Percentiles rank a stretch among this genome's conserved stretches.
phyloP scores from a whole-genome alignment of 352 stramenopile species.

The Albugo candida region DNA sequence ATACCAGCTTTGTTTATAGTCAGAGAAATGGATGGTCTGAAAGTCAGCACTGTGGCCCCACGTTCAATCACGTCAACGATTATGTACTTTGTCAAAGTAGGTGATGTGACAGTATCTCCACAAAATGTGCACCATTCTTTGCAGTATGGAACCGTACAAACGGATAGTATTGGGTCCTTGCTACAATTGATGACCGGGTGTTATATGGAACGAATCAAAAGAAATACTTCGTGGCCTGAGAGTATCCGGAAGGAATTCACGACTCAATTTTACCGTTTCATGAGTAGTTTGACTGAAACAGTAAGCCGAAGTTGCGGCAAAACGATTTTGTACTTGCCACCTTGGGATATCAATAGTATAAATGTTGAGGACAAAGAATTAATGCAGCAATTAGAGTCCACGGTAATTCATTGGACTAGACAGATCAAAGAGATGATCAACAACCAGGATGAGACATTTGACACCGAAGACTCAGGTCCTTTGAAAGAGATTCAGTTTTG shows the following conservation, averaged over 20 bases:
- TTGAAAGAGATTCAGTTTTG: constrained; percentile 94
- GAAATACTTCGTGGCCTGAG: constrained; percentile 79
- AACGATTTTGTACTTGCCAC: constrained; percentile 85
- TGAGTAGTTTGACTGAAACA: constrained; percentile 88
- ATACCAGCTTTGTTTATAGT: constrained; percentile 47
- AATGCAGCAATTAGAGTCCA: constrained; percentile 90
- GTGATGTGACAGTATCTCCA: constrained; percentile 37
- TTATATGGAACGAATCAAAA: constrained; percentile 60
- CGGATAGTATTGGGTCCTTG: constrained; percentile 57
- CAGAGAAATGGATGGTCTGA: constrained; percentile 22
- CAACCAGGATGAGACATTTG: constrained; percentile 85
- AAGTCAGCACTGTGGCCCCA: constrained; percentile 34
- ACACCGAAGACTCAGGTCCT: constrained; percentile 78
- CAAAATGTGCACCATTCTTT: constrained; percentile 30
- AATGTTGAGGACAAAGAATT: constrained; percentile 88
- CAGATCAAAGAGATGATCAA: constrained; percentile 96
- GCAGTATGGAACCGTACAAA: constrained; percentile 62
- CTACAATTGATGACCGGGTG: constrained; percentile 73
- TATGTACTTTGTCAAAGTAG: constrained; percentile 84
- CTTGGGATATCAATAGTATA: constrained; percentile 59
- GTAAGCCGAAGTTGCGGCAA: constrained; percentile 81
- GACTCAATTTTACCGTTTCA: constrained; percentile 88
- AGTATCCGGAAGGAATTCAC: constrained; percentile 89
- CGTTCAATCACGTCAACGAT: constrained; percentile 15
- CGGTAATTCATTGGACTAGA: constrained; percentile 91